Evolutionary conservation across 129 eudicot genomes (phyloP).

Genomic region (Flaveria sonorensis): DNA sequence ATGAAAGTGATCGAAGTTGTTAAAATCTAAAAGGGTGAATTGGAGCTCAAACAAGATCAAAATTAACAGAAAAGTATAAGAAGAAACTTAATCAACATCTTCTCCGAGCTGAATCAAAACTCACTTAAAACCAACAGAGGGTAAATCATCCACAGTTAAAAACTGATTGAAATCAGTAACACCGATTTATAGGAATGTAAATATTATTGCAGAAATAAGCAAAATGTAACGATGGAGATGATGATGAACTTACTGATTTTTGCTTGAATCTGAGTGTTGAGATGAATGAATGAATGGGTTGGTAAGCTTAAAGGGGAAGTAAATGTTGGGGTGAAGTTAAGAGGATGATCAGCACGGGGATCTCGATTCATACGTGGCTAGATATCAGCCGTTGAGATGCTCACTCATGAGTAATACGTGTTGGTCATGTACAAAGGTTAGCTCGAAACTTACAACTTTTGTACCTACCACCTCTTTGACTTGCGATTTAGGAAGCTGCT

Average conservation of each 20-base stretch:
- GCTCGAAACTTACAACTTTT: constrained; percentile 4
- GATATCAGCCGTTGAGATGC: constrained; percentile 19
- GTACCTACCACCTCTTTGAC: not conserved
- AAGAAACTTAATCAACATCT: no score
- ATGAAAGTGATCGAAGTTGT: no score
- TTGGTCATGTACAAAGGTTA: not conserved
- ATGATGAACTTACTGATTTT: not conserved
- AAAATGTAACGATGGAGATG: not conserved
- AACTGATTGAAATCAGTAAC: no score
- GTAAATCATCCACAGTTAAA: no score
- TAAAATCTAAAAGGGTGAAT: no score
- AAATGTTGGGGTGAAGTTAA: not conserved
- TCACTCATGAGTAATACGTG: constrained; percentile 18
- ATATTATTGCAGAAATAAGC: no score
- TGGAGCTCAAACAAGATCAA: no score
- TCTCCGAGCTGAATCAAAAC: no score
- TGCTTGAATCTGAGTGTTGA: constrained; percentile 1
- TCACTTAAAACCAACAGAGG: no score
- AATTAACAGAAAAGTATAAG: no score
- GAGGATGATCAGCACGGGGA: not conserved
- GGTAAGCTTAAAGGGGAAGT: constrained; percentile 3
- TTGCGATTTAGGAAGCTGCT: no score
- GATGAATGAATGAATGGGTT: not conserved
- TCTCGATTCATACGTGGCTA: constrained; percentile 24
- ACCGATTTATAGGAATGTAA: no score